Base-by-base conservation (phyloP, 805 yeast species). In the Brettanomyces nanus region DNA sequence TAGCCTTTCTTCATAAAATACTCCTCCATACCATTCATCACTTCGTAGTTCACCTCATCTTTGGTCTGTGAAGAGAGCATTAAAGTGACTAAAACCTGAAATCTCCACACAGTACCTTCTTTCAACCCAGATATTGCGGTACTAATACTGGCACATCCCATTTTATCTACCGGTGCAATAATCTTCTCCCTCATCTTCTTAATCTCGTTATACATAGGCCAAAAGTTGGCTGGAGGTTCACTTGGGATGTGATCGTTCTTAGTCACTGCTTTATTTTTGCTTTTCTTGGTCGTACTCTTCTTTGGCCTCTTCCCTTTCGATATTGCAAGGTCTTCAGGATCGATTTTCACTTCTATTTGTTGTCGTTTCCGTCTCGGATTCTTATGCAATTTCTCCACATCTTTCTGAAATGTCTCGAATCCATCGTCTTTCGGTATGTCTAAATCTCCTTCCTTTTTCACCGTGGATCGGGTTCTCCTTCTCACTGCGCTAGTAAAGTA, bases 51-150 rank as follows among this genome's bases (percentile, higher is more conserved):
- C 34, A 80, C 75, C 55, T 85, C 95, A 57, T 89, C 97, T 53
- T 83, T 87, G 2, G 97, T 89, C 48, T 89, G 97, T 0, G 96
- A 73, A 7, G 95, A 84, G 22, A 89, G 73, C 89, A 89, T 84
- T 36, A 89, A 66, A 3, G 95, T 78, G 0, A 87, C 67, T 25
- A 89, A 65, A 26, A 85, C 64, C 56, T 87, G 96, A 51, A 80
- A 80, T 35, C 96, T 66, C 51, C 59, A 74, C 1, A 58, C 46
- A 14, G 54, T 52, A 2, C 77, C 75, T n/a, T 40, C 55, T 6
- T 51, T 45, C 1, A 50, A 43, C 3, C 51, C 60, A 6, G 70
- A 59, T 14, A 73, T 62, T 4, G 68, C 56, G 18, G 63, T 61
- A 0, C 78, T 75, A 35, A 74, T 65, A 21, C 67, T 65, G 19